Conservation (phyloP, 2,329 filamentous ascomycete genomes). For the Aspergillus novofumigatus region DNA sequence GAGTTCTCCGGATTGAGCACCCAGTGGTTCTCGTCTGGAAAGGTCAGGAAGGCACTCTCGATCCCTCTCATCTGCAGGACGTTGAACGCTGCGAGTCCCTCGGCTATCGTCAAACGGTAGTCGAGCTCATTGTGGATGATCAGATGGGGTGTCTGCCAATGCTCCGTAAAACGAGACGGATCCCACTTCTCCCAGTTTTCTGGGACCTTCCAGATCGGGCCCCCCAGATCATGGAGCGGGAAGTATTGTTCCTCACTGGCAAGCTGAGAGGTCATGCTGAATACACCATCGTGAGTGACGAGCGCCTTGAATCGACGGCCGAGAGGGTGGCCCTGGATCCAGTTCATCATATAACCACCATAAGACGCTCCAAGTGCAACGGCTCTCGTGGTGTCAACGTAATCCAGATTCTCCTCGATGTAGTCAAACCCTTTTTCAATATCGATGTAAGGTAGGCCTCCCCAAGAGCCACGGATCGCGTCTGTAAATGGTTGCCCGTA, state of each 20-base stretch:
- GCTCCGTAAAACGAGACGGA: slow-evolving; percentile 50
- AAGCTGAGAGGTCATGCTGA: slow-evolving; percentile 42
- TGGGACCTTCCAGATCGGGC: slow-evolving; percentile 47
- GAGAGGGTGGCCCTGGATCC: slow-evolving; percentile 53
- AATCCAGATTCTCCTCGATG: slow-evolving; percentile 48
- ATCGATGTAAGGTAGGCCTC: slow-evolving; percentile 53
- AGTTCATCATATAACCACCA: slow-evolving; percentile 60
- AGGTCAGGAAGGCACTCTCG: slow-evolving; percentile 73
- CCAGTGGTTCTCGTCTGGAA: slow-evolving; percentile 78
- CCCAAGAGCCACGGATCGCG: slow-evolving; percentile 50
- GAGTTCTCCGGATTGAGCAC: slow-evolving; percentile 90
- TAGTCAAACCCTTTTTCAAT: slow-evolving; percentile 52
- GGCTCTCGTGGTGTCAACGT: slow-evolving; percentile 51
- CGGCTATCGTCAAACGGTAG: slow-evolving; percentile 79
- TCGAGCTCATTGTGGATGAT: slow-evolving; percentile 89
- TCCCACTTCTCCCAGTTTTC: slow-evolving; percentile 56
- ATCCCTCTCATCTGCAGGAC: slow-evolving; percentile 71
- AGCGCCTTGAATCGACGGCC: slow-evolving; percentile 55
- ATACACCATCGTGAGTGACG: slow-evolving; percentile 52
- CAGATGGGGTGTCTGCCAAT: slow-evolving; percentile 84
- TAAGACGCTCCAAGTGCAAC: slow-evolving; percentile 53
- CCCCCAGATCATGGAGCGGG: slow-evolving; percentile 50
- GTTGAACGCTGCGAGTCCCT: slow-evolving; percentile 82
- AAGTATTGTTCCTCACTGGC: slow-evolving; percentile 54
- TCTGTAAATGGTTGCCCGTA: slow-evolving; percentile 55